A percentile compares a stretch with the other conserved stretches of the same genome.
Evolutionary conservation across 257 asterid genomes (phyloP).

Genomic region (Thymus mandschuricus): DNA sequence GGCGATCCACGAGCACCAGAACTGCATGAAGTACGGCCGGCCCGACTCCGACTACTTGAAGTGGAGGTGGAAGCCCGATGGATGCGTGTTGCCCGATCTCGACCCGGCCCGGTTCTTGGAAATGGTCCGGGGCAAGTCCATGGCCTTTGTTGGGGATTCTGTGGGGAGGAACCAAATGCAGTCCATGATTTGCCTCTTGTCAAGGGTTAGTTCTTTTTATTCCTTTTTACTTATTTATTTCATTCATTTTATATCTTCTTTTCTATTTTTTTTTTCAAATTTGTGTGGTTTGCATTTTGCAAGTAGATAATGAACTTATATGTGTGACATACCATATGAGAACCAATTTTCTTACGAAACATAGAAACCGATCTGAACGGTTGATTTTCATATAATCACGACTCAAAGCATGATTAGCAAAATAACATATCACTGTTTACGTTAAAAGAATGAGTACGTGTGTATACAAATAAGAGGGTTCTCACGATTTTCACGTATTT

Average conservation of each 20-base stretch:
- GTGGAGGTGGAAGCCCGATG: conserved; percentile 70
- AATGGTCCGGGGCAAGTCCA: conserved; percentile 46
- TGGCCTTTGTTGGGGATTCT: conserved; percentile 71
- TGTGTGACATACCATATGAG: too few relatives aligned
- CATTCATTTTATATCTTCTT: background rate
- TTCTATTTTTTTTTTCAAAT: too few relatives aligned
- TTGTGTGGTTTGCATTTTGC: too few relatives aligned
- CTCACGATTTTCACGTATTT: too few relatives aligned
- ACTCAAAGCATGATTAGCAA: too few relatives aligned
- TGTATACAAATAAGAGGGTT: too few relatives aligned
- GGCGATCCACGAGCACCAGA: conserved; percentile 68
- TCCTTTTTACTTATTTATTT: background rate
- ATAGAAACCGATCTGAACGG: too few relatives aligned
- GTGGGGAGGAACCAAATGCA: conserved; percentile 71
- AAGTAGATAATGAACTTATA: too few relatives aligned
- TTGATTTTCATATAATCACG: too few relatives aligned
- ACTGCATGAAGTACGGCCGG: conserved; percentile 70
- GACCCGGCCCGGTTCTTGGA: conserved; percentile 57
- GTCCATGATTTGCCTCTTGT: conserved; percentile 63
- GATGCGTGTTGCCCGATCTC: conserved; percentile 49
- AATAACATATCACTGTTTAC: too few relatives aligned
- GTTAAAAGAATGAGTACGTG: too few relatives aligned
- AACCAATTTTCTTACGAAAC: too few relatives aligned
- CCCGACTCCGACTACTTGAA: conserved; percentile 51
- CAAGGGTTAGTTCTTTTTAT: conserved; percentile 39